Conservation (phyloP, 2,329 filamentous ascomycete genomes). For the Epichloe scottii region DNA sequence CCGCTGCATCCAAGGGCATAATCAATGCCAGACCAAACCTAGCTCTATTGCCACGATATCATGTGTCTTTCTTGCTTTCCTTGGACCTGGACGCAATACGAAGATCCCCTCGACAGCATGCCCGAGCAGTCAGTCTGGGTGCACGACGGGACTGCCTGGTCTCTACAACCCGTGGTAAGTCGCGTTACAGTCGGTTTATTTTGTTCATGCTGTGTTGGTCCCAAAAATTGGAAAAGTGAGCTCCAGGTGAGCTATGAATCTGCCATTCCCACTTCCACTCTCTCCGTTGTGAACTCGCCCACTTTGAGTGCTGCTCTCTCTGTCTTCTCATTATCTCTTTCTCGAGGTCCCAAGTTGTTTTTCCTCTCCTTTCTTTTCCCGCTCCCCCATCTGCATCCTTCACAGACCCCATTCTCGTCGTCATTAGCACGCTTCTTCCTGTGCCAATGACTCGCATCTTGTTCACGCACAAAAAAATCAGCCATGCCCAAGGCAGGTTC, state of each 20-base stretch:
- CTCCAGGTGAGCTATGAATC: constrained; percentile 5
- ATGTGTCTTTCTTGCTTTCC: constrained; percentile 46
- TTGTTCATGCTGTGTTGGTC: not conserved
- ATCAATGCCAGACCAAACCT: not conserved
- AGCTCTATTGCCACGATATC: not conserved
- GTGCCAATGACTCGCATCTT: constrained; percentile 1
- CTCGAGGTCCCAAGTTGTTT: not conserved
- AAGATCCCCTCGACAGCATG: constrained; percentile 24
- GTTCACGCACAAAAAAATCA: constrained; percentile 1
- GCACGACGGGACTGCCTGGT: constrained; percentile 22
- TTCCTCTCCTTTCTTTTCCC: not conserved
- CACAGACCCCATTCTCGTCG: not conserved
- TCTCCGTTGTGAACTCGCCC: not conserved
- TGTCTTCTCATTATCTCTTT: not conserved
- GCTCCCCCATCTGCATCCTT: not conserved
- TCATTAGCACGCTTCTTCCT: not conserved
- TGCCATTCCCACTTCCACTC: too few relatives aligned
- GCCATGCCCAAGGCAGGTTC: constrained; percentile 16
- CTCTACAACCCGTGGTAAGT: constrained; percentile 28
- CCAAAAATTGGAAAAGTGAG: constrained; percentile 4
- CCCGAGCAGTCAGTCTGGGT: constrained; percentile 31
- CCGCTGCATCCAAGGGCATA: not conserved
- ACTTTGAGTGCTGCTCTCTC: not conserved
- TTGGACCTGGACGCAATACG: constrained; percentile 35
- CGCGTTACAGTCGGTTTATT: not conserved